A percentile compares a stretch with the other conserved stretches of the same genome.
Evolutionary conservation across 805 yeast species (phyloP).

Genomic region (Jamesozyma piceae): DNA sequence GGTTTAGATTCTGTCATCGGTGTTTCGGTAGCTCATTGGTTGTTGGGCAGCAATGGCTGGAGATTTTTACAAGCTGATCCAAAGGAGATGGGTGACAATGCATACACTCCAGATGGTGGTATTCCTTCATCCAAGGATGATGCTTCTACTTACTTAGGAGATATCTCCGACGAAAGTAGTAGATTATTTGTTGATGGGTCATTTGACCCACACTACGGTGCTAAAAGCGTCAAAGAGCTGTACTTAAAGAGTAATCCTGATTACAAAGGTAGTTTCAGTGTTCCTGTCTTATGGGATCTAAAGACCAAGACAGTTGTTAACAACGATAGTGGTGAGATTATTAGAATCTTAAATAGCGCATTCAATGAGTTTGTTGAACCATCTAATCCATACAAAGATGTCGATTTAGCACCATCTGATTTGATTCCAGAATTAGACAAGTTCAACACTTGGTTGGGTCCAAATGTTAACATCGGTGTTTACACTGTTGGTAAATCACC

Average conservation of each 20-base stretch:
- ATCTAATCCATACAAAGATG: constrained; percentile 31
- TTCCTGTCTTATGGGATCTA: constrained; percentile 88
- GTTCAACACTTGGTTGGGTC: constrained; percentile 74
- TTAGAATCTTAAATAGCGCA: constrained; percentile 70
- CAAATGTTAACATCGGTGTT: constrained; percentile 83
- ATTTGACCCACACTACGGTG: constrained; percentile 52
- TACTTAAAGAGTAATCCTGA: constrained; percentile 68
- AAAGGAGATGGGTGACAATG: constrained; percentile 7
- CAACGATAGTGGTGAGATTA: constrained; percentile 84
- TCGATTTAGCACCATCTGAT: constrained; percentile 49
- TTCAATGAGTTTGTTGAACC: constrained; percentile 37
- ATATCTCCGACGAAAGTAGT: constrained; percentile 12
- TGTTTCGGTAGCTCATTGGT: constrained; percentile 81
- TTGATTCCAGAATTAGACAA: constrained; percentile 56
- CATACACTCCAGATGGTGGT: constrained; percentile 17
- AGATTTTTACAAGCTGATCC: constrained; percentile 38
- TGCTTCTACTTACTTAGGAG: constrained; percentile 10
- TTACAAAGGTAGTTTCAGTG: constrained; percentile 77
- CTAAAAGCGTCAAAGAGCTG: constrained; percentile 53
- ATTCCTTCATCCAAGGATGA: constrained; percentile 9
- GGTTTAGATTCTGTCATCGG: constrained; percentile 55
- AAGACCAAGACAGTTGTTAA: constrained; percentile 74
- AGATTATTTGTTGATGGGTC: constrained; percentile 32
- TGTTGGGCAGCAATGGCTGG: constrained; percentile 84
- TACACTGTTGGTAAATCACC: constrained; percentile 87